Base-by-base conservation (phyloP, 139 green algal species). In the Pleodorina starrii region DNA sequence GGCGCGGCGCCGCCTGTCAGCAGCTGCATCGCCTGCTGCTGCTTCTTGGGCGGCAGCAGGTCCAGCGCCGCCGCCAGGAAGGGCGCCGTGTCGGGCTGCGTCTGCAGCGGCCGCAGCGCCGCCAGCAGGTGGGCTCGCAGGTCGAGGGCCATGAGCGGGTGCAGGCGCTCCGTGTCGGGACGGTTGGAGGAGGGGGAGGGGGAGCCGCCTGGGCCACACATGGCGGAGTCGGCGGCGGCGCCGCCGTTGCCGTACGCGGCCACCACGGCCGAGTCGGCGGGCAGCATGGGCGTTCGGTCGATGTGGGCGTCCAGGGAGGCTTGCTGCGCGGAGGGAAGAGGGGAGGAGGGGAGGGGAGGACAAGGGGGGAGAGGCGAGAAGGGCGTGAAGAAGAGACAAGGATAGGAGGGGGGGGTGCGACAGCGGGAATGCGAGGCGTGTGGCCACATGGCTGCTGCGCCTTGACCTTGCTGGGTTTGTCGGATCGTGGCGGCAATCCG, bases 281-380 rank as follows among this genome's bases (percentile, higher is more conserved):
- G 72, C 25, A 54, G 81, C 43, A 32, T 46, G 59, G 12, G 81
- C 40, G 60, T 87, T 59, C 81, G 81, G 81, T 87, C 48, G 44
- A 87, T 77, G 81, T 87, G 81, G 29, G 60, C 81, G 63, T 87
- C 81, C n/a, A 87, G 63, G 27, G 63, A 77, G 44, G 81, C 81
- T 78, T 87, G 60, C 81, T 87, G 81, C 40, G 42, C 12, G 27
- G 12, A 2, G 11, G 54, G 40, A 44, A 6, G 27, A 60, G 43
- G 29, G 42, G 38, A 14, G 25, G 27, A 35, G 35, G 35, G 50
- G 21, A 40, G 36, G 36, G 21, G 38, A 10, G 54, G 12, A 19
- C n/a, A 23, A 40, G 38, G 10, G 19, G 21, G 35, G 29, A 27
- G 14, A 36, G 35, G 14, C 23, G 23, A 32, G 11, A 36, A 21